phyloP scores from a whole-genome alignment of 2,329 filamentous ascomycete species.

The Graphilbum sp. region DNA sequence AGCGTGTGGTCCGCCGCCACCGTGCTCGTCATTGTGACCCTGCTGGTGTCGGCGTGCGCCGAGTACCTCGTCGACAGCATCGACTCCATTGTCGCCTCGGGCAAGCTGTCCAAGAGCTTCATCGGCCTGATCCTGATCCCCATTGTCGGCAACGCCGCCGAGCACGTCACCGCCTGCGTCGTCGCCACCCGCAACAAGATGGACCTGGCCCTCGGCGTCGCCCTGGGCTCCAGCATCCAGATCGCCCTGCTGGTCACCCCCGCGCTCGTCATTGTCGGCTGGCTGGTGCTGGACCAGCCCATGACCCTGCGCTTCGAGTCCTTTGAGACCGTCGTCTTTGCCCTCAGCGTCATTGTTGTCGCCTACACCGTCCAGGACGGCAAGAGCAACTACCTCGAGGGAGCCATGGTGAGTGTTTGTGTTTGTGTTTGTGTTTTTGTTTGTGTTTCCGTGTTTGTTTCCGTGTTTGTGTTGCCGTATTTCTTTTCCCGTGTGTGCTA shows the following conservation, averaged over 20 bases:
- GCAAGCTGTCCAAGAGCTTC: slow-evolving; percentile 52
- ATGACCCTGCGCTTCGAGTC: slow-evolving; percentile 73
- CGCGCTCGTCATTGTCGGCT: slow-evolving; percentile 63
- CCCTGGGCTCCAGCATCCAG: slow-evolving; percentile 68
- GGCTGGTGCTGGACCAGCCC: slow-evolving; percentile 52
- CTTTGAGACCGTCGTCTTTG: slow-evolving; percentile 65
- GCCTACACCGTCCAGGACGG: slow-evolving; percentile 67
- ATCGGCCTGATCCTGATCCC: slow-evolving; percentile 67
- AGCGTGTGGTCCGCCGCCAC: slow-evolving; percentile 45
- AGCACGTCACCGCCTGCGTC: slow-evolving; percentile 68
- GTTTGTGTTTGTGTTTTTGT: neutral
- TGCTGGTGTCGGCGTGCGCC: slow-evolving; percentile 62
- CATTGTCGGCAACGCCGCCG: slow-evolving; percentile 70
- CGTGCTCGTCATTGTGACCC: slow-evolving; percentile 53
- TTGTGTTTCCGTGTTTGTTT: slow-evolving; percentile 2
- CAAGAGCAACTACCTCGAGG: slow-evolving; percentile 72
- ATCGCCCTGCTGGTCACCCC: slow-evolving; percentile 71
- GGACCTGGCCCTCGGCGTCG: slow-evolving; percentile 62
- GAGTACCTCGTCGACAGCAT: slow-evolving; percentile 67
- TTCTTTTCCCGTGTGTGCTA: neutral
- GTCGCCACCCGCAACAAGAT: slow-evolving; percentile 66
- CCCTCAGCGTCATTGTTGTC: slow-evolving; percentile 58
- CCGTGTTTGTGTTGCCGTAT: too few relatives aligned
- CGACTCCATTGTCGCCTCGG: slow-evolving; percentile 44
- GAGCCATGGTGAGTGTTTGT: slow-evolving; percentile 43